Evolutionary conservation across 768 basidiomycete species (phyloP), one percentile per base, ranked within the genome.

Genomic region (Mycena metata): DNA sequence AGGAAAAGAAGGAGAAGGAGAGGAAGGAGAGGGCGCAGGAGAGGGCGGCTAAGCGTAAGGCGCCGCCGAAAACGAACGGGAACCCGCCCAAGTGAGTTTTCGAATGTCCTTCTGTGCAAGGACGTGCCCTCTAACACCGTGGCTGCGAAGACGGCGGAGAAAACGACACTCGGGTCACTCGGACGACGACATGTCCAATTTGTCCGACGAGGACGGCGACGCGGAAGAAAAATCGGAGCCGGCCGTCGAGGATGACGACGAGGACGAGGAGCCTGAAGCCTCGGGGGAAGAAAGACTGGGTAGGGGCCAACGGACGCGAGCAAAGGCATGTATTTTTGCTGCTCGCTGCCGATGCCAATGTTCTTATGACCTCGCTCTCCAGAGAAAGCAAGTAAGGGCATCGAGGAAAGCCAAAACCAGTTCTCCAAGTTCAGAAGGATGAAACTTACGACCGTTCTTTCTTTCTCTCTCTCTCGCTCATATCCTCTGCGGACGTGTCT

Each of bases 41-140:
- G 76, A 77, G 82, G 1, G 79, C 85, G 30, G 78, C 79, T 33
- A 90, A 91, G 74, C 88, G 90, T 52, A 88, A 88, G 72, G 86
- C 87, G 33, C 76, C 83, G 51, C 64, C 72, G 60, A 76, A 75
- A 73, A 64, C 82, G 49, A 90, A 86, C 70, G 83, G 85, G 26
- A 79, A 82, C 54, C 72, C 84, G 5, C 88, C 60, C 42, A 72
- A 72, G 70, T 72, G 35, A 88, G 89, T 88, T 72, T 39, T 2
- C 36, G 5, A 19, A 39, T 19, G 12, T 19, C 12, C 15, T n/a
- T 3, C 56, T 54, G 59, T 49, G 46, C 39, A n/a, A 30, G 12
- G 42, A 47, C 41, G 3, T 45, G 35, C 33, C 7, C 16, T 52
- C 67, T 51, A 47, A 58, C 30, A 23, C 54, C 55, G 23, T 41